Evolutionary conservation across 495 filamentous ascomycete species (phyloP), one percentile per base, ranked within the genome.

Genomic region (Echria macrotheca): DNA sequence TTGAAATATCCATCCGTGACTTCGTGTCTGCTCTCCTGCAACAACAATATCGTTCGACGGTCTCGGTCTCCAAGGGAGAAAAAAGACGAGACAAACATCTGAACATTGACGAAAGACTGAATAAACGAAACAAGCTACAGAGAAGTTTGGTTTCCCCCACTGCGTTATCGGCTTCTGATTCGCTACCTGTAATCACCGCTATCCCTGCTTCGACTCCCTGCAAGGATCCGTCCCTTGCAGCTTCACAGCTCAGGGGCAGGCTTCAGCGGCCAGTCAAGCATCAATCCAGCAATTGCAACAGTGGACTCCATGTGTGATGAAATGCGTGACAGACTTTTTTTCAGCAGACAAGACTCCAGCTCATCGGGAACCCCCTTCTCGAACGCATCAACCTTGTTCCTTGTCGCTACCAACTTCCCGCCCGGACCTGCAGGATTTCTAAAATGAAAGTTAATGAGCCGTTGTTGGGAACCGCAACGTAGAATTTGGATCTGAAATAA

Each of bases 191-290:
- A 6, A 40, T n/a, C n/a, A n/a, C n/a, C n/a, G n/a, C n/a, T n/a
- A n/a, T n/a, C n/a, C n/a, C n/a, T n/a, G n/a, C n/a, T n/a, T n/a
- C n/a, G n/a, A n/a, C n/a, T n/a, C n/a, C n/a, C 19, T 21, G 21
- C 33, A 37, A 17, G 38, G 38, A 24, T 41, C 24, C 22, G 38
- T 41, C 38, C 38, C 38, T 41, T 41, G 38, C 38, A 24, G 38
- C 24, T 24, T 21, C 3, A 17, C 38, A 41, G 38, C 19, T 41
- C 38, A 41, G 38, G 38, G 38, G 38, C 24, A 4, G 35, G 8
- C n/a, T 37, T 18, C 35, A 37, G 35, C 15, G 35, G 35, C 35
- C 17, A 21, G 38, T 21, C 15, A 41, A 24, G 15, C 18, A 3
- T 41, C 21, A 41, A 41, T 41, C 38, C 21, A 24, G 8, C 17